Evolutionary conservation across 768 basidiomycete species (phyloP).

Genomic region (Suillus subluteus): DNA sequence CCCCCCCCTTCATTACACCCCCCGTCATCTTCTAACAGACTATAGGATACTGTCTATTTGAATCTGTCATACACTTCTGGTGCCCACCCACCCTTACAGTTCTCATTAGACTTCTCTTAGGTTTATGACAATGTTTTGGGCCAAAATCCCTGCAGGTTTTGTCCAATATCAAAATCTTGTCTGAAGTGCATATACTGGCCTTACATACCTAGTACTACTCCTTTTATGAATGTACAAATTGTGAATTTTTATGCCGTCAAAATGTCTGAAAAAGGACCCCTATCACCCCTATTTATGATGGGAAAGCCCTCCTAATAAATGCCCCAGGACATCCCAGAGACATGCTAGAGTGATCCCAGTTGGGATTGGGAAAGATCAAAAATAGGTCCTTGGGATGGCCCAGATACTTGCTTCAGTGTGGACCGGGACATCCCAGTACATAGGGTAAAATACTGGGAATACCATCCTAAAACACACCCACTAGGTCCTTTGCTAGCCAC

Average conservation of each 20-base stretch:
- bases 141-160: background rate
- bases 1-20: too few relatives aligned
- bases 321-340: background rate
- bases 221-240: background rate
- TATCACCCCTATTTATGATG: background rate
- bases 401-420: background rate
- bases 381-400: background rate
- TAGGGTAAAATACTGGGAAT: slow-evolving; percentile 2
- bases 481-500: background rate
- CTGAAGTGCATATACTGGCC: background rate
- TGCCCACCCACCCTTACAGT: too few relatives aligned
- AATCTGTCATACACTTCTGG: too few relatives aligned
- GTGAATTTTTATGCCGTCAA: background rate
- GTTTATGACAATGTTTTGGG: too few relatives aligned
- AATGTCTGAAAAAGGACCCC: background rate
- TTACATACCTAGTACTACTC: background rate
- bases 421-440: background rate
- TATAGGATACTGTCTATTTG: too few relatives aligned
- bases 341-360: background rate
- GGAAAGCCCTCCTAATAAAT: background rate
- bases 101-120: too few relatives aligned
- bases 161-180: background rate
- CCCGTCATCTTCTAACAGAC: too few relatives aligned
- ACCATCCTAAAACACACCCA: background rate
- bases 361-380: background rate